phyloP scores from a whole-genome alignment of 495 filamentous ascomycete species.

The Trichocladium antarcticum region DNA sequence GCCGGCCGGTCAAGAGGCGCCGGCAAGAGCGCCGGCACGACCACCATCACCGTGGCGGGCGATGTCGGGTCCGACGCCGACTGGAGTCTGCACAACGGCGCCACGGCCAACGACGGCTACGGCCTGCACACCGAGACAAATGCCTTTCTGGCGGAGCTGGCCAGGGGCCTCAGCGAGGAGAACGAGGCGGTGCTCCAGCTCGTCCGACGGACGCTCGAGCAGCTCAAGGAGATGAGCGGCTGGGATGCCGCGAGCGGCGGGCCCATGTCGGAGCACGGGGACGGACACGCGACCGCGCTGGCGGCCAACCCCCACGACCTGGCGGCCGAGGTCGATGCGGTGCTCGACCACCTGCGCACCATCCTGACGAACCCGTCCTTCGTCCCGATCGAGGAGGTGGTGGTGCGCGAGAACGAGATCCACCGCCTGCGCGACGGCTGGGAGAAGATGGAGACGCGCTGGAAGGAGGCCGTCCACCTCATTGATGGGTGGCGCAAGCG shows the following conservation, averaged over 20 bases:
- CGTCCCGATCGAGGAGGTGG: constrained; percentile 88
- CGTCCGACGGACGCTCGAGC: constrained; percentile 57
- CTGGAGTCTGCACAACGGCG: constrained; percentile 31
- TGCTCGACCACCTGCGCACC: constrained; percentile 67
- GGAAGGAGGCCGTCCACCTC: constrained; percentile 78
- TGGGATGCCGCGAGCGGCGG: constrained; percentile 37
- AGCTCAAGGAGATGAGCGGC: constrained; percentile 65
- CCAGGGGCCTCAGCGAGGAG: constrained; percentile 81
- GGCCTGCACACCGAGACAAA: constrained; percentile 78
- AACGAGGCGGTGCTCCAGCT: constrained; percentile 75
- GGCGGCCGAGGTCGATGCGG: constrained; percentile 55
- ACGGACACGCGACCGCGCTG: constrained; percentile 35
- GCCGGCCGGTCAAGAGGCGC: constrained; percentile 39
- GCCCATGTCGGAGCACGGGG: constrained; percentile 16
- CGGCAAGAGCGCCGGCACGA: constrained; percentile 38
- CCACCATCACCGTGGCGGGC: constrained; percentile 45
- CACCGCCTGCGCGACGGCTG: constrained; percentile 66
- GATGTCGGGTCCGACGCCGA: constrained; percentile 29
- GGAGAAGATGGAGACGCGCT: constrained; percentile 82
- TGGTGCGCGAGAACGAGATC: constrained; percentile 84
- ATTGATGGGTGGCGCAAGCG: constrained; percentile 89
- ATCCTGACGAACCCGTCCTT: constrained; percentile 91
- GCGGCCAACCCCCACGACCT: constrained; percentile 61
- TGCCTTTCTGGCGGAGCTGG: constrained; percentile 79
- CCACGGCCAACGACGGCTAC: constrained; percentile 51